A percentile compares a stretch with the other conserved stretches of the same genome.
Conservation (phyloP, 202 grass and related monocot species). For the Zoysia matrella region DNA sequence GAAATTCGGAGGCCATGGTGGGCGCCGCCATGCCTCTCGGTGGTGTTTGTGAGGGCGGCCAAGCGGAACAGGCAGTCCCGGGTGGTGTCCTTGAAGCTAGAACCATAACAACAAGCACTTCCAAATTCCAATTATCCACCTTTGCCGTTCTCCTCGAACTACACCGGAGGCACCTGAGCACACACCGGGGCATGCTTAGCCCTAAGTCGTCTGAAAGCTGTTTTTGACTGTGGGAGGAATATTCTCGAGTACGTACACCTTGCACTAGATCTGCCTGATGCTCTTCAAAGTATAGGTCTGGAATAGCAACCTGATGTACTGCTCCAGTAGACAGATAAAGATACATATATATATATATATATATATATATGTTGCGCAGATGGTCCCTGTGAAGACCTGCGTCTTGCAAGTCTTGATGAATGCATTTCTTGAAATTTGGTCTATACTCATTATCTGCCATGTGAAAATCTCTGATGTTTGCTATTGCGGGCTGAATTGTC, state of each 20-base stretch:
- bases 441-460: not conserved
- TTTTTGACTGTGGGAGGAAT: conserved; percentile 14
- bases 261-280: conserved; percentile 13
- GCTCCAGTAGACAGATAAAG: conserved; percentile 36
- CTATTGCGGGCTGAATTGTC: too few relatives aligned
- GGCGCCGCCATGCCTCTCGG: conserved; percentile 79
- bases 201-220: conserved; percentile 30
- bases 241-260: conserved; percentile 32
- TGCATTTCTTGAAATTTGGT: not conserved
- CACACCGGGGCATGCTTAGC: not conserved
- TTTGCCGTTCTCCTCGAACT: not conserved
- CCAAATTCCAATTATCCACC: not conserved
- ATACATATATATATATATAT: not conserved
- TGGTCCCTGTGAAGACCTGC: conserved; percentile 16
- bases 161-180: not conserved
- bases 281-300: conserved; percentile 50
- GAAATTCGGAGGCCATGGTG: conserved; percentile 87
- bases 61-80: conserved; percentile 84
- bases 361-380: conserved; percentile 35
- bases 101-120: conserved; percentile 45
- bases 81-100: conserved; percentile 89
- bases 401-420: conserved; percentile 30
- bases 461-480: too few relatives aligned
- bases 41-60: conserved; percentile 82
- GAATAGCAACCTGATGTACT: conserved; percentile 42